These are phyloP conservation scores for Hyphodiscus sp. DNA, from an alignment of 2,329 filamentous ascomycete genomes.

Conservation along the genomic window DNA sequence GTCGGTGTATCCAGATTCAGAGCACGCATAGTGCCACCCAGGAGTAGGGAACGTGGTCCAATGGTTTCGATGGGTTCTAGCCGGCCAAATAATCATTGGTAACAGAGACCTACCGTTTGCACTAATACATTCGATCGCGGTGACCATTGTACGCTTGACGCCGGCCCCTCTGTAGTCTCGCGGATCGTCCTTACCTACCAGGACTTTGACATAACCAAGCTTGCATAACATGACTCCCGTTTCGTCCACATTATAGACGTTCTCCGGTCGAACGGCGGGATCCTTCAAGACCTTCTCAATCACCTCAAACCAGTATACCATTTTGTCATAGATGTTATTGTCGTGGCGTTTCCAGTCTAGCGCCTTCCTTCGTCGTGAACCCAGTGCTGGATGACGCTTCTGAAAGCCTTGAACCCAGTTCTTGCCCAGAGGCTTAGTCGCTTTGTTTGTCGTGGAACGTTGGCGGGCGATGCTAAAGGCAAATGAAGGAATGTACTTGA, in stretches of 20 bases:
- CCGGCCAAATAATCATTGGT: constrained; percentile 25
- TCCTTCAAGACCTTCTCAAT: constrained; percentile 16
- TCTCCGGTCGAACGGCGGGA: background rate
- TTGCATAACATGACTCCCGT: constrained; percentile 22
- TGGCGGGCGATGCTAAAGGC: no score
- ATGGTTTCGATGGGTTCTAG: constrained; percentile 20
- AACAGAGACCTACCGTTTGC: constrained; percentile 19
- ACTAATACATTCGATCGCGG: constrained; percentile 3
- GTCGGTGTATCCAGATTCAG: constrained; percentile 3
- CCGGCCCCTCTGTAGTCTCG: constrained; percentile 21
- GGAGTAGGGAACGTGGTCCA: constrained; percentile 24
- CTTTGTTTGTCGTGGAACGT: no score
- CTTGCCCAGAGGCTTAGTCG: constrained; percentile 1
- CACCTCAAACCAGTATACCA: constrained; percentile 24
- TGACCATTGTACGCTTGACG: constrained; percentile 19
- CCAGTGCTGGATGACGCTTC: constrained; percentile 14
- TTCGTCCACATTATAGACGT: constrained; percentile 10
- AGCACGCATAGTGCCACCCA: constrained; percentile 23
- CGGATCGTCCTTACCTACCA: constrained; percentile 22
- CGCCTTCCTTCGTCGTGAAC: constrained; percentile 6
- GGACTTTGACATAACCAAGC: constrained; percentile 26
- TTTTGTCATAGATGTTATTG: constrained; percentile 20
- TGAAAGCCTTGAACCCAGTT: constrained; percentile 14
- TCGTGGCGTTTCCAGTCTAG: constrained; percentile 10
- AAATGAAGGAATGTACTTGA: no score